Evolutionary conservation across 2,329 filamentous ascomycete species (phyloP), one percentile per base, ranked within the genome.

Genomic region (Magnaporthiopsis rhizophila): DNA sequence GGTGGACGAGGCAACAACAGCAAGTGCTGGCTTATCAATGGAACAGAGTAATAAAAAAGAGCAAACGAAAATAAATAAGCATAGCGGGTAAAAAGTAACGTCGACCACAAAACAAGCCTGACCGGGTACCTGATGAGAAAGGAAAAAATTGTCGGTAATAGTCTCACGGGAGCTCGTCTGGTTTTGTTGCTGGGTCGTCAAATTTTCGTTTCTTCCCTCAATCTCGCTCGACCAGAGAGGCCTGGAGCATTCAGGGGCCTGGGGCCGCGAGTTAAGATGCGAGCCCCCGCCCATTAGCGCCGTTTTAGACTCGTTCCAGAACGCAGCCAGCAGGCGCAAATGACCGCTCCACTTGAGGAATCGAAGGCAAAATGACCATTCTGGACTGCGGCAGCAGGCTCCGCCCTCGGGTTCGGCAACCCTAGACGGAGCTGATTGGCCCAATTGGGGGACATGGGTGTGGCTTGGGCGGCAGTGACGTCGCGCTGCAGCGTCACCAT

Each of bases 121-220:
- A 12, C 24, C 15, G 57, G 57, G 57, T 18, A 28, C 30, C 30
- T 15, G 57, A 28, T 58, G 57, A n/a, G 45, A 24, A 53, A 8
- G 21, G 45, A 30, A 6, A 24, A 24, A 11, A 53, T 13, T n/a
- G 18, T 53, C 45, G 7, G 45, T 7, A 11, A 53, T 53, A 11
- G 18, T 53, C 45, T 53, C 45, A 50, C 45, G 45, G 45, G 45
- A n/a, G 3, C 45, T 58, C 57, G 26, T 58, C 57, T 28, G 24
- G 57, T 58, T 58, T 58, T 58, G 57, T 58, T 58, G 57, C 30
- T 15, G 26, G 57, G 45, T 21, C 45, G 45, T 53, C 21, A 53
- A 21, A 53, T 53, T 53, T 24, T 7, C 5, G n/a, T n/a, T n/a
- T 21, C 2, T 21, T 21, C 45, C 21, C 21, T 53, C 45, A 53